Evolutionary conservation across 371 early-diverging fungal species (phyloP), one percentile per base, ranked within the genome.

Genomic region (Nematocida displodere): DNA sequence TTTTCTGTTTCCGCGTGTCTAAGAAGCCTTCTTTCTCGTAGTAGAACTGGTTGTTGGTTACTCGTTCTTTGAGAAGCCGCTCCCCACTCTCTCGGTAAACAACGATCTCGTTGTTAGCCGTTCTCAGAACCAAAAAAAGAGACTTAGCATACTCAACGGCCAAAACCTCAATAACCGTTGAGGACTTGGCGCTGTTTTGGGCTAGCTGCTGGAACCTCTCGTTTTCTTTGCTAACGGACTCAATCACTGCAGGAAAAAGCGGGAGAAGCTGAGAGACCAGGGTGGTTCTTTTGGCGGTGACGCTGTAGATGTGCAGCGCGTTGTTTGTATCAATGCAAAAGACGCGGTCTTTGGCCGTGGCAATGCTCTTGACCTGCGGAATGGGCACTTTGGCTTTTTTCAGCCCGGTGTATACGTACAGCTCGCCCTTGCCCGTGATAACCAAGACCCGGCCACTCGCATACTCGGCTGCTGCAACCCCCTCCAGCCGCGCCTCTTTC

Each of bases 51-150:
- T 52, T 44, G 31, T 71, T 71, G 0, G 26, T 24, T 17, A 62
- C 48, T 1, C 0, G 15, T 28, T 71, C 75, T 31, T 50, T 61
- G 33, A 63, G 50, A 22, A 61, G 46, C 1, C 24, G 7, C 7
- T 36, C 1, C 13, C 46, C 46, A 34, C 37, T 11, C 13, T 20
- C 47, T 34, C 22, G 17, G 75, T 71, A 71, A 20, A 47, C 47
- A 11, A 50, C n/a, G 22, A 71, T 36, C 61, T 71, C 75, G 36
- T 71, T 71, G 22, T 62, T 37, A 36, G 11, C 31, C 3, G 75
- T 71, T 5, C 62, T 24, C 26, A 34, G 36, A 0, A 71, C 20
- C 0, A 71, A 52, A 26, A 61, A 71, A 3, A 62, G 2, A 3
- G 2, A 15, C 24, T 22, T 28, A 11, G 39, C 2, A 0, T 56